Conservation (phyloP, 2,329 filamentous ascomycete species). For the Colletotrichum lini region DNA sequence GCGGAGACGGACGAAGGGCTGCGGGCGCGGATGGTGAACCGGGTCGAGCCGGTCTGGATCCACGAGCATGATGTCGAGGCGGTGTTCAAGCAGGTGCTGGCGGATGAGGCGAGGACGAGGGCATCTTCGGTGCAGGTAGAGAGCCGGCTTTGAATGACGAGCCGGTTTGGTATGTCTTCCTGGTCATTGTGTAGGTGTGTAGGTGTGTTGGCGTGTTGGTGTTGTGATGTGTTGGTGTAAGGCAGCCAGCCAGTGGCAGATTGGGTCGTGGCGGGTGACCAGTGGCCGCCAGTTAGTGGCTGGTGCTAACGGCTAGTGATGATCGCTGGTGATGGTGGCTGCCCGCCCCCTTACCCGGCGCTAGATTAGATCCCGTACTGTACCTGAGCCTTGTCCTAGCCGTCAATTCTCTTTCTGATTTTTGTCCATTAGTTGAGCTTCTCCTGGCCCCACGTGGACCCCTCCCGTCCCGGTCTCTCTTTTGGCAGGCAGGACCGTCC, state of each 20-base stretch:
- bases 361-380: too few relatives aligned
- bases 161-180: neutral
- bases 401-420: neutral
- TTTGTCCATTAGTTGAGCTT: slow-evolving; percentile 23
- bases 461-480: too few relatives aligned
- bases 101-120: slow-evolving; percentile 9
- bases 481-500: slow-evolving; percentile 5
- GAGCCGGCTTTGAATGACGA: slow-evolving; percentile 19
- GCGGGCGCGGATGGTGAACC: slow-evolving; percentile 51
- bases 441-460: neutral
- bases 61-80: slow-evolving; percentile 62
- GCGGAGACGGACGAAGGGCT: slow-evolving; percentile 56
- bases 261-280: too few relatives aligned
- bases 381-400: too few relatives aligned
- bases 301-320: too few relatives aligned
- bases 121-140: slow-evolving; percentile 14
- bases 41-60: slow-evolving; percentile 59
- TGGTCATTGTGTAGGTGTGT: neutral
- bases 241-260: too few relatives aligned
- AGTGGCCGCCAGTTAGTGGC: too few relatives aligned
- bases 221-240: too few relatives aligned
- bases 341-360: too few relatives aligned
- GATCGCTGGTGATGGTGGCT: too few relatives aligned
- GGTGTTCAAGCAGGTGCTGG: slow-evolving; percentile 48
- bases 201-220: neutral